Evolutionary conservation across 768 basidiomycete species (phyloP).

Genomic region (Chlorophyllum brunneum): DNA sequence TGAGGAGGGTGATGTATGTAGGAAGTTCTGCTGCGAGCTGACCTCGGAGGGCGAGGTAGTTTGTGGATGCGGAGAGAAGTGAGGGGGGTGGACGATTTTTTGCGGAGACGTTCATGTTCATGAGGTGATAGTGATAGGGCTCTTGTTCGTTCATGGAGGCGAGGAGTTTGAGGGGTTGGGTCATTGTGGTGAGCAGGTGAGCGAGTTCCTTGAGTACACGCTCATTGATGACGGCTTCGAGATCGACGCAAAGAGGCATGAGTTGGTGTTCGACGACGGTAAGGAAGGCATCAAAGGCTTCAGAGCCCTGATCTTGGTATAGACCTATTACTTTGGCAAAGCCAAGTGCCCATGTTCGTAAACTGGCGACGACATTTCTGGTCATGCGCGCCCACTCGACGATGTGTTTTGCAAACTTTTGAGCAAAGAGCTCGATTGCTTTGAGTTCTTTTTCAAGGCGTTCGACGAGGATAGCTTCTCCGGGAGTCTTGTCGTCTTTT

Average conservation of each 20-base stretch:
- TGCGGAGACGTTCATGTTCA: constrained; percentile 57
- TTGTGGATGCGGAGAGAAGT: constrained; percentile 69
- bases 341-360: constrained; percentile 55
- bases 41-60: constrained; percentile 72
- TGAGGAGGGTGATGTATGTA: constrained; percentile 50
- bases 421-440: constrained; percentile 51
- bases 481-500: constrained; percentile 18
- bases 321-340: constrained; percentile 71
- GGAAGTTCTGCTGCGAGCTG: constrained; percentile 74
- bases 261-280: constrained; percentile 52
- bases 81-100: constrained; percentile 66
- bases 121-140: constrained; percentile 65
- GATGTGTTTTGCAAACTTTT: constrained; percentile 57
- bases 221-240: constrained; percentile 51
- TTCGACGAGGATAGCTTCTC: constrained; percentile 50
- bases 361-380: constrained; percentile 43
- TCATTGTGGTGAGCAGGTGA: constrained; percentile 53
- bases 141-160: constrained; percentile 71
- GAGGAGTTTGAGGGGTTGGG: constrained; percentile 61
- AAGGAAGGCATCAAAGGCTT: constrained; percentile 73
- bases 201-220: constrained; percentile 55
- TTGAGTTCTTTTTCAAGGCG: constrained; percentile 54
- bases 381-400: constrained; percentile 60
- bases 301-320: constrained; percentile 39
- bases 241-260: constrained; percentile 44